A percentile compares a stretch with the other conserved stretches of the same genome.
These are phyloP conservation scores for Apiospora marii DNA, from an alignment of 2,329 filamentous ascomycete species.

Conservation along the genomic window DNA sequence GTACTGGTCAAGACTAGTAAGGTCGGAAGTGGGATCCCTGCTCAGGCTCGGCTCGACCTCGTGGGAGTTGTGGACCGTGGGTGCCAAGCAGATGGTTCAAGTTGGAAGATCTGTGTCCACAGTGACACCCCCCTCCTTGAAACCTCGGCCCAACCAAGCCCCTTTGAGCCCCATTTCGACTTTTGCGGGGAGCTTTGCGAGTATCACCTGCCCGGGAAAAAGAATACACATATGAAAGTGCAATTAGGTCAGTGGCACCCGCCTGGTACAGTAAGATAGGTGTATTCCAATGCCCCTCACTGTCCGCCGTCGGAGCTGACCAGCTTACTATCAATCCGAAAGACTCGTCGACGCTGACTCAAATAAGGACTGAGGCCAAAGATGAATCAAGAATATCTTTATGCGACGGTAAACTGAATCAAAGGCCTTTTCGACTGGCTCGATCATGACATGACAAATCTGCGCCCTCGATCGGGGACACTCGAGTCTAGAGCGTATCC, in stretches of 20 bases:
- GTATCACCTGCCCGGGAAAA: too few relatives aligned
- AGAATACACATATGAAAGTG: too few relatives aligned
- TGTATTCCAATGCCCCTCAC: too few relatives aligned
- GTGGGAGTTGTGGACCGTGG: not conserved
- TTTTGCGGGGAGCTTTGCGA: not conserved
- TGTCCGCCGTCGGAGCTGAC: too few relatives aligned
- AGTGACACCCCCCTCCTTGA: not conserved
- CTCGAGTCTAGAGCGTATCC: not conserved
- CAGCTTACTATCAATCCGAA: too few relatives aligned
- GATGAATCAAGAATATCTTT: not conserved
- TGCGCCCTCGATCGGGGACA: not conserved
- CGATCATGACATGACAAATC: not conserved
- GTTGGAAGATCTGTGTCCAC: not conserved
- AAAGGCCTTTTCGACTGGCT: not conserved
- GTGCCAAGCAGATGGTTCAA: not conserved
- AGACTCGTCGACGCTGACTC: too few relatives aligned
- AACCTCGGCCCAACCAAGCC: not conserved
- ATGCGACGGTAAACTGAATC: not conserved
- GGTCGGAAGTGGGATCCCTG: not conserved
- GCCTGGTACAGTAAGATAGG: too few relatives aligned
- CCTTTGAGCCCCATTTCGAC: not conserved
- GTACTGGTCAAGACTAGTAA: not conserved
- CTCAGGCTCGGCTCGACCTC: not conserved
- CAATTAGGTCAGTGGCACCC: too few relatives aligned
- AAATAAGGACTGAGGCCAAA: not conserved